Conservation (phyloP, 2,329 filamentous ascomycete species). For the Elsinoe fawcettii region DNA sequence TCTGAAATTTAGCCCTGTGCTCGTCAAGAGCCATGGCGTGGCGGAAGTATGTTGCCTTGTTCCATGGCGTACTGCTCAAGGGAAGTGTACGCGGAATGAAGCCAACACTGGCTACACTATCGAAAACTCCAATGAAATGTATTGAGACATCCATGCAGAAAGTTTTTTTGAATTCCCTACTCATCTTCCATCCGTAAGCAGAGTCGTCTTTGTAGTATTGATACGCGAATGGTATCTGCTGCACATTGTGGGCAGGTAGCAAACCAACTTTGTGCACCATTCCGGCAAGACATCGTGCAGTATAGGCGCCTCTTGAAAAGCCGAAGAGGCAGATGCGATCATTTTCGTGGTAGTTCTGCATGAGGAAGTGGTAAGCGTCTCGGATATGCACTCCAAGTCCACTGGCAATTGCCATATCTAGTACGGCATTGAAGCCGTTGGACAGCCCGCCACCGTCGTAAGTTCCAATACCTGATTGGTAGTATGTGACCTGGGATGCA, state of each 20-base stretch:
- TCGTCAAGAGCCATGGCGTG: conserved; percentile 42
- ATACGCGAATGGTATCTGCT: conserved; percentile 38
- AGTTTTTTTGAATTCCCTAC: conserved; percentile 37
- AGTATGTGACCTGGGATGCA: conserved; percentile 34
- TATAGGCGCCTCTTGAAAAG: conserved; percentile 45
- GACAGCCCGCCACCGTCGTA: conserved; percentile 35
- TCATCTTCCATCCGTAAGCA: conserved; percentile 34
- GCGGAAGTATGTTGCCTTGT: conserved; percentile 33
- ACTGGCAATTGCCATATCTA: conserved; percentile 40
- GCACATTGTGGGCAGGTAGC: conserved; percentile 28
- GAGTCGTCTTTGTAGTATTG: conserved; percentile 39
- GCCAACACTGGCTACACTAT: conserved; percentile 37
- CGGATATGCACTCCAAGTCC: conserved; percentile 37
- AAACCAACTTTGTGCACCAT: conserved; percentile 39
- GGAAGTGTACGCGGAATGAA: conserved; percentile 35
- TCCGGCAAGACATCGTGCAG: conserved; percentile 41
- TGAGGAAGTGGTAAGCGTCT: conserved; percentile 40
- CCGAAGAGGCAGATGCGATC: conserved; percentile 45
- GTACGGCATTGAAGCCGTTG: conserved; percentile 33
- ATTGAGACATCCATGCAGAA: conserved; percentile 39
- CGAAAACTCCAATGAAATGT: conserved; percentile 39
- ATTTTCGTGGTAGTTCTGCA: conserved; percentile 42
- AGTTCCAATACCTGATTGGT: conserved; percentile 42
- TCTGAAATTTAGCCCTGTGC: conserved; percentile 39
- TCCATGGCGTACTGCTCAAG: conserved; percentile 33